phyloP scores from a whole-genome alignment of 306 rosid species.

The Aeschynomene evenia region DNA sequence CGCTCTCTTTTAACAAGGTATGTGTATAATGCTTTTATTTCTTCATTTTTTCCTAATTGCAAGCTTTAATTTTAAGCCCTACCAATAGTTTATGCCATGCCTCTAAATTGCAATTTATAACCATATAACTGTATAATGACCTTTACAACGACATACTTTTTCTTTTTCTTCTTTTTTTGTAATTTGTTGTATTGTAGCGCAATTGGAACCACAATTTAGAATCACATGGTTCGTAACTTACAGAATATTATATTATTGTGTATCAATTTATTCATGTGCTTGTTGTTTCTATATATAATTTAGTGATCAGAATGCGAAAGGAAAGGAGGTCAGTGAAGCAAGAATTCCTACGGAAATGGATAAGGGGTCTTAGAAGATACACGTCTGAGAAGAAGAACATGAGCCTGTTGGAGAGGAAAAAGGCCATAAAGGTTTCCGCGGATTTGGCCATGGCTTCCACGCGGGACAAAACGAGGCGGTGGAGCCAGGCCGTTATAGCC shows the following conservation, averaged over 20 bases:
- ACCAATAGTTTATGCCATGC: not conserved
- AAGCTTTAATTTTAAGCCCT: constrained; percentile 13
- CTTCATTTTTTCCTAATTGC: not conserved
- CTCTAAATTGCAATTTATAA: too few relatives aligned
- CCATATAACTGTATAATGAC: too few relatives aligned
- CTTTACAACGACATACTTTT: too few relatives aligned
- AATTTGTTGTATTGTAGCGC: too few relatives aligned
- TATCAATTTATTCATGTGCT: too few relatives aligned
- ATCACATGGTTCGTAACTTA: too few relatives aligned
- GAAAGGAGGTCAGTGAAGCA: constrained; percentile 48
- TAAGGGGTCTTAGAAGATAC: constrained; percentile 56
- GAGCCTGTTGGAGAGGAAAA: constrained; percentile 60
- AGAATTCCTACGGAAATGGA: constrained; percentile 73
- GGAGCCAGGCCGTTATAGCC: constrained; percentile 69
- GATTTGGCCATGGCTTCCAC: constrained; percentile 84
- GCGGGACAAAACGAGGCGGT: constrained; percentile 44
- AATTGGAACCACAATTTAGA: too few relatives aligned
- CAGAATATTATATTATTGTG: too few relatives aligned
- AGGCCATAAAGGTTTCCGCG: constrained; percentile 71
- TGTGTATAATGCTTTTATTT: not conserved
- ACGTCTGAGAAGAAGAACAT: constrained; percentile 41
- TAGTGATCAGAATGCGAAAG: constrained; percentile 66
- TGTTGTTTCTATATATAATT: too few relatives aligned
- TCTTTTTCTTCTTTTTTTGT: too few relatives aligned
- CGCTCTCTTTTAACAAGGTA: constrained; percentile 42